Percentiles rank a stretch among this genome's conserved stretches.
Conservation (phyloP, 495 filamentous ascomycete genomes). For the Hyaloscypha hepaticicola region DNA sequence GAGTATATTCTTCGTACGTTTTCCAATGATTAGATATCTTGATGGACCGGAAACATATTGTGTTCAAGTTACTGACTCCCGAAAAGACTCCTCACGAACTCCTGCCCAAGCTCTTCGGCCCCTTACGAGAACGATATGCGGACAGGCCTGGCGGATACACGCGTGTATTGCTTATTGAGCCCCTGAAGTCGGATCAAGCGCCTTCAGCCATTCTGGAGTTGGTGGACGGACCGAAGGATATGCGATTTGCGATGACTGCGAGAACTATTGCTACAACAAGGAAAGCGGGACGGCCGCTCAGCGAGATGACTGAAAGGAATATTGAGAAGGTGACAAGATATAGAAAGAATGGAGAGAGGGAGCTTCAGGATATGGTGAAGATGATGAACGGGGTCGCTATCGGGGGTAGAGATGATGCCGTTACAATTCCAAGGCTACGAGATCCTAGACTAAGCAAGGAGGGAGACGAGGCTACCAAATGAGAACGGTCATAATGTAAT, state of each 20-base stretch:
- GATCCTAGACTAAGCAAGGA: background rate
- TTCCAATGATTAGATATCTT: background rate
- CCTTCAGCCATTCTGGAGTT: conserved; percentile 91
- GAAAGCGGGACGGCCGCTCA: conserved; percentile 48
- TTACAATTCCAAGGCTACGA: conserved; percentile 11
- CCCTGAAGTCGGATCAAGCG: conserved; percentile 71
- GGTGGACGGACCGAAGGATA: conserved; percentile 91
- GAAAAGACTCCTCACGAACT: conserved; percentile 40
- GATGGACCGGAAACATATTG: conserved; percentile 68
- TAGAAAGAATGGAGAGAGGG: conserved; percentile 62
- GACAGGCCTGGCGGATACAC: conserved; percentile 91
- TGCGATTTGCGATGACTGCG: conserved; percentile 92
- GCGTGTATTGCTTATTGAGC: conserved; percentile 84
- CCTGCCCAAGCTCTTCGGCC: conserved; percentile 85
- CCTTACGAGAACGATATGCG: conserved; percentile 75
- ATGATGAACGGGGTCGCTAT: conserved; percentile 48
- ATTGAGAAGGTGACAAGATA: conserved; percentile 82
- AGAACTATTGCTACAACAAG: conserved; percentile 67
- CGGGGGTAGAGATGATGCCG: conserved; percentile 30
- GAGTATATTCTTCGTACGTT: conserved; percentile 81
- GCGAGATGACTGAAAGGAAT: conserved; percentile 72
- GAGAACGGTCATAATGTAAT: conserved; percentile 3
- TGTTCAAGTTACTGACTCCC: conserved; percentile 63
- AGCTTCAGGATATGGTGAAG: conserved; percentile 69
- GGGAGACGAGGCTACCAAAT: background rate